phyloP scores from a whole-genome alignment of 257 asterid species.

The Rehmannia glutinosa region DNA sequence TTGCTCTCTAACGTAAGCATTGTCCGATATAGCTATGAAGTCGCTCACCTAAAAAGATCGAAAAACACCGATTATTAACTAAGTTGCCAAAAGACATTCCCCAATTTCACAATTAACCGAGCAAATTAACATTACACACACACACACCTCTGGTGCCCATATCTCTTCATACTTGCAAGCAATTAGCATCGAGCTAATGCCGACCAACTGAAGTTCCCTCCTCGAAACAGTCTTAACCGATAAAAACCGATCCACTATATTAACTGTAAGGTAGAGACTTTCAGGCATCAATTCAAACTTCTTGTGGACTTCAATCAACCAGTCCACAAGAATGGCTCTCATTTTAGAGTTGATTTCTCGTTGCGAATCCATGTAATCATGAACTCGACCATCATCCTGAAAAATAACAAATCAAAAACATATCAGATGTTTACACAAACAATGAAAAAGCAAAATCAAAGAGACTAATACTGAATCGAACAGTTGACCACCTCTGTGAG shows the following conservation, averaged over 20 bases:
- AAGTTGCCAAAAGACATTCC: background rate
- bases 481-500: slow-evolving; percentile 56
- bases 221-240: slow-evolving; percentile 43
- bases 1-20: slow-evolving; percentile 49
- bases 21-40: slow-evolving; percentile 46
- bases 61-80: background rate
- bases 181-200: slow-evolving; percentile 75
- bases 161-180: slow-evolving; percentile 94
- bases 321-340: slow-evolving; percentile 77
- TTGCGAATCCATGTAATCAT: slow-evolving; percentile 64
- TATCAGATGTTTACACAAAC: background rate
- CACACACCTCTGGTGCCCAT: slow-evolving; percentile 83
- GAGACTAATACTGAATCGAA: background rate
- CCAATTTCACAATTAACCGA: background rate
- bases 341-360: slow-evolving; percentile 61
- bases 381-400: slow-evolving; percentile 43
- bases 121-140: too few relatives aligned
- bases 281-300: slow-evolving; percentile 67
- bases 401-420: background rate
- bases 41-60: slow-evolving; percentile 31
- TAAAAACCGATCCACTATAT: slow-evolving; percentile 63
- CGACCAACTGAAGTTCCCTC: slow-evolving; percentile 80
- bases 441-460: background rate
- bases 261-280: slow-evolving; percentile 59
- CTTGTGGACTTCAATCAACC: slow-evolving; percentile 79